Conservation (phyloP, 306 rosid genomes). For the Casuarina equisetifolia region DNA sequence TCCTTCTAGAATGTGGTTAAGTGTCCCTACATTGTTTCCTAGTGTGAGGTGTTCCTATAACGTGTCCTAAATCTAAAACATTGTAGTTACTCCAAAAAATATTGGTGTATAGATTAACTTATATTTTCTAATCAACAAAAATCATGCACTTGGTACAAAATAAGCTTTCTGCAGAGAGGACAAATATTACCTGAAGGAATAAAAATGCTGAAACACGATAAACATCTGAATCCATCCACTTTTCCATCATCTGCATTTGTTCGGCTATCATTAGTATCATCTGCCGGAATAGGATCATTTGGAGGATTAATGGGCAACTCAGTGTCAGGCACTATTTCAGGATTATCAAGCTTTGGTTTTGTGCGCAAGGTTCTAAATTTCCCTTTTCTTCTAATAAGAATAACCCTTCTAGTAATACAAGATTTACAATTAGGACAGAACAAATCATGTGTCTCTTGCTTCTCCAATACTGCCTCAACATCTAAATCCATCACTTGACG, state of each 20-base stretch:
- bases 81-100: no score
- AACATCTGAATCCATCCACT: conserved; percentile 46
- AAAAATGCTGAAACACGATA: conserved; percentile 46
- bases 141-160: background rate
- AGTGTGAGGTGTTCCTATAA: no score
- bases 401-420: conserved; percentile 53
- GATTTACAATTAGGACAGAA: conserved; percentile 52
- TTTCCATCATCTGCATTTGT: conserved; percentile 31
- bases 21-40: no score
- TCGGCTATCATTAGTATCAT: conserved; percentile 6
- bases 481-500: conserved; percentile 34
- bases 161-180: background rate
- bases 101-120: no score
- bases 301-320: conserved; percentile 7
- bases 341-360: conserved; percentile 28
- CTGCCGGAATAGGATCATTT: conserved; percentile 20
- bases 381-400: conserved; percentile 50
- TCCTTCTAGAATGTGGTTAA: no score
- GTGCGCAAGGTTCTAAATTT: conserved; percentile 2
- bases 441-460: conserved; percentile 58
- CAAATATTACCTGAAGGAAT: conserved; percentile 35
- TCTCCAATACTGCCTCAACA: conserved; percentile 48
- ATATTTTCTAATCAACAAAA: no score
- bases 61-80: no score
- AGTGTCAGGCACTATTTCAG: conserved; percentile 6